These are phyloP conservation scores for Pyronema domesticum DNA, from an alignment of 495 filamentous ascomycete genomes.

Conservation along the genomic window DNA sequence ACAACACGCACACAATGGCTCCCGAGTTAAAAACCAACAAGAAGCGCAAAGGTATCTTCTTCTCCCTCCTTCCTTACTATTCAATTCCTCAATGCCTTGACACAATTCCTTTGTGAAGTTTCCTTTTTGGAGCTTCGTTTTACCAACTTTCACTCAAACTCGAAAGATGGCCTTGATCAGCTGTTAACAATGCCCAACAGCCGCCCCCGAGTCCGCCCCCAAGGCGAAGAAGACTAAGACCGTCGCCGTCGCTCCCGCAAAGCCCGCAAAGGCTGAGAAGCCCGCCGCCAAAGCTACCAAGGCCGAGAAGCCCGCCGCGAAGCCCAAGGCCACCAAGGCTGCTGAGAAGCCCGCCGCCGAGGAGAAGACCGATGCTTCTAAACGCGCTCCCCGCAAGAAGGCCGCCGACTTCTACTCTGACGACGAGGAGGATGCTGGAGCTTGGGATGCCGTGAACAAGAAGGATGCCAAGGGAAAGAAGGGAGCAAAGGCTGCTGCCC, in stretches of 20 bases:
- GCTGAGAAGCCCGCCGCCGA: conserved; percentile 4
- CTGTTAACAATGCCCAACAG: conserved; percentile 25
- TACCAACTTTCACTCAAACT: conserved; percentile 2
- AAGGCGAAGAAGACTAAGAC: conserved; percentile 44
- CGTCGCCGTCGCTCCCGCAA: conserved; percentile 19
- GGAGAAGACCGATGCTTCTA: conserved; percentile 4
- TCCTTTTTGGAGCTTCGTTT: conserved; percentile 8
- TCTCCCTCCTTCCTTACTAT: conserved; percentile 5
- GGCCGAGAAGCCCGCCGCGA: neutral
- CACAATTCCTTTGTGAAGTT: too few relatives aligned
- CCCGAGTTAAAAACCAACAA: conserved; percentile 24
- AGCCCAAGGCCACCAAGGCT: conserved; percentile 5
- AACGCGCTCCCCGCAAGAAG: conserved; percentile 8
- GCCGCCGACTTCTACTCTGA: conserved; percentile 23
- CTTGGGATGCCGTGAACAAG: conserved; percentile 9
- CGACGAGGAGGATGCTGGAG: conserved; percentile 13
- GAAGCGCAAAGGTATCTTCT: conserved; percentile 50
- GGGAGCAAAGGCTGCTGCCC: conserved; percentile 7
- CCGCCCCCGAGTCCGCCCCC: conserved; percentile 34
- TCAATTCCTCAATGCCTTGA: neutral
- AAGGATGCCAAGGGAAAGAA: conserved; percentile 7
- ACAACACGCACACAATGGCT: neutral
- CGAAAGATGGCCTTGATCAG: neutral
- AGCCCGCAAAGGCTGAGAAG: conserved; percentile 1
- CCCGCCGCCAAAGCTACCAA: conserved; percentile 1